Conservation (phyloP, 1,139 yeast genomes). For the Blastobotrys arbuscula region DNA sequence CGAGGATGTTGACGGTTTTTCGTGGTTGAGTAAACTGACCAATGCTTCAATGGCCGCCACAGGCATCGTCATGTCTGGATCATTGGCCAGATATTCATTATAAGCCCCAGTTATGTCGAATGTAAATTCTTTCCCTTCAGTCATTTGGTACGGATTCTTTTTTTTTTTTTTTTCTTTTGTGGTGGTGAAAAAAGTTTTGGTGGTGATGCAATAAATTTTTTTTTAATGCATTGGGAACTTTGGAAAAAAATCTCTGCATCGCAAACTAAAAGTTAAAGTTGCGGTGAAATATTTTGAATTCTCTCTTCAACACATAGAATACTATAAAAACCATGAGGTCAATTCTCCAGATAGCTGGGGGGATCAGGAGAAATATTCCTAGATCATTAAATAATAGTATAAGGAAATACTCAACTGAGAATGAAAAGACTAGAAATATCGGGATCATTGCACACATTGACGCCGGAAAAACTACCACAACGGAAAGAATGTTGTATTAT, state of each 20-base stretch:
- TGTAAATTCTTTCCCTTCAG: background rate
- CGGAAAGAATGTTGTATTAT: conserved; percentile 86
- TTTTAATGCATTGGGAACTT: too few species aligned
- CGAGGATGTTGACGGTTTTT: conserved; percentile 88
- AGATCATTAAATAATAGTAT: background rate
- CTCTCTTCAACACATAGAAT: too few species aligned
- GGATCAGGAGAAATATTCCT: background rate
- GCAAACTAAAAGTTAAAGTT: too few species aligned
- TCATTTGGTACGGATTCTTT: background rate
- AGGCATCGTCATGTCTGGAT: conserved; percentile 97
- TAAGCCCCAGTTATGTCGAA: conserved; percentile 82
- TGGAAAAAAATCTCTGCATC: too few species aligned
- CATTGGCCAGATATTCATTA: conserved; percentile 72
- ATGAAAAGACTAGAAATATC: conserved; percentile 49
- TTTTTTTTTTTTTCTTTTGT: background rate
- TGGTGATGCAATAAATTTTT: background rate
- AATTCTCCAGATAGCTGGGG: background rate
- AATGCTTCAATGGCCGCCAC: conserved; percentile 96
- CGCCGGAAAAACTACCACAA: conserved; percentile 85
- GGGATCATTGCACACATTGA: conserved; percentile 85
- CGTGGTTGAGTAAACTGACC: conserved; percentile 71
- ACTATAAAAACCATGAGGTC: background rate
- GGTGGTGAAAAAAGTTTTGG: background rate
- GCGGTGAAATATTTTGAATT: too few species aligned
- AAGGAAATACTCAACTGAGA: background rate